Base-by-base conservation (phyloP, 306 rosid species). In the Cucurbita pepo region DNA sequence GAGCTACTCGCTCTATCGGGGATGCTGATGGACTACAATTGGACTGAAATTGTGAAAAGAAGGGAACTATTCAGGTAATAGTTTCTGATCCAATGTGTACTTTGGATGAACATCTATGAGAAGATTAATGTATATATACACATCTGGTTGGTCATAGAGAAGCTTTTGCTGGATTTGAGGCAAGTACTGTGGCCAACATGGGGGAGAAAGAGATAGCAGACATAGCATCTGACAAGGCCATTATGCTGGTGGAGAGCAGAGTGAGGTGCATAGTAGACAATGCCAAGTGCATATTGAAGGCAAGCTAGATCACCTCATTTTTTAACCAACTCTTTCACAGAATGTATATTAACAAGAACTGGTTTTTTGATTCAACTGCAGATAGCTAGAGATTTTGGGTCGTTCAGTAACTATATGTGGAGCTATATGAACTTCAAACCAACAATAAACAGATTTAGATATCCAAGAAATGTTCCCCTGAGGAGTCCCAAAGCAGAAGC, bases 1-100 rank as follows among this genome's bases (percentile, higher is more conserved):
- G 99, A 94, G 92, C 90, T 94, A 67, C 97, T 94, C 60, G 99
- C 99, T 41, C 50, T 94, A 85, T 87, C 92, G 56, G 97, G 99
- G 21, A 86, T 94, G 91, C 80, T 94, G 82, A 94, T 94, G 92
- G 99, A 91, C 77, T 88, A 89, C 85, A 94, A 94, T 67, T 94
- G 99, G 99, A 94, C 99, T 41, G 99, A 91, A 79, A 91, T 94
- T 72, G 88, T 94, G 5, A 94, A 86, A 82, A 85, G 96, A 85
- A 89, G 87, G 77, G 92, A 91, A 84, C 72, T 77, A 8, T 86
- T 91, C 43, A 86, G 97, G 97, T 91, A 89, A 79, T 9, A 19
- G 45, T 14, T 6, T 8, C 59, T 5, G 45, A 11, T 41, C 7
- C 3, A 2, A 16, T 38, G 25, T 71, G 36, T 19, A 36, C 18